These are phyloP conservation scores for Linum trigynum DNA, from an alignment of 345 rosid genomes.

Conservation along the genomic window DNA sequence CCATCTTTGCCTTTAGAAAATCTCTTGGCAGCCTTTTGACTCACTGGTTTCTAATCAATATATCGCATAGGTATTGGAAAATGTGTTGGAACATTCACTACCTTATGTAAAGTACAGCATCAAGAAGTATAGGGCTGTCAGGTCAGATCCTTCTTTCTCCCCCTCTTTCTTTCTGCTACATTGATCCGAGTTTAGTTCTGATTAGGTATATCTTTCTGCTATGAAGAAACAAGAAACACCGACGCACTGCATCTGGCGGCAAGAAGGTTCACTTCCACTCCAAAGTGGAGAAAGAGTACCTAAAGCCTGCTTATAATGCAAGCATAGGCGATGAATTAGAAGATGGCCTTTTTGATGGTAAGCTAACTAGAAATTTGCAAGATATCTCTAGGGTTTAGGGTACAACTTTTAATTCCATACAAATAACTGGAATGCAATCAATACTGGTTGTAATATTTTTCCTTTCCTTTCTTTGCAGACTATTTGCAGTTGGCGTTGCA, in stretches of 20 bases:
- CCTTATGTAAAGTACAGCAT: slow-evolving; percentile 79
- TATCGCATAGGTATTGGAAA: slow-evolving; percentile 56
- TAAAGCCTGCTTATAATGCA: slow-evolving; percentile 72
- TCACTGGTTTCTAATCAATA: slow-evolving; percentile 4
- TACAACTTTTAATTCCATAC: neutral
- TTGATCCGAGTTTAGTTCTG: neutral
- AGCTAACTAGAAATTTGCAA: neutral
- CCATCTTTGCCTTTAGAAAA: slow-evolving; percentile 1
- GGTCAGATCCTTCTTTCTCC: slow-evolving; percentile 30
- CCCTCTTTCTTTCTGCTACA: neutral
- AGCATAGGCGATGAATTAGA: slow-evolving; percentile 77
- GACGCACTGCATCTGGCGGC: slow-evolving; percentile 33
- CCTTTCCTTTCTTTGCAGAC: slow-evolving; percentile 32
- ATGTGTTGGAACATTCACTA: slow-evolving; percentile 61
- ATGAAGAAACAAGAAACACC: slow-evolving; percentile 57
- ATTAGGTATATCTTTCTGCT: slow-evolving; percentile 8
- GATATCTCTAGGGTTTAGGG: neutral
- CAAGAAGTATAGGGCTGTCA: slow-evolving; percentile 55
- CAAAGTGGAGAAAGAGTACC: slow-evolving; percentile 90
- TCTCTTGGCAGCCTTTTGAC: neutral
- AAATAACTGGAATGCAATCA: neutral
- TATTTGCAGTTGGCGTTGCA: slow-evolving; percentile 77
- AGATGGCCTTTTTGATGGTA: slow-evolving; percentile 96
- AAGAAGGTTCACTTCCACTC: slow-evolving; percentile 51
- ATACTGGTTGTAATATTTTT: too few relatives aligned